Base-by-base conservation (phyloP, 1,139 yeast species). In the Lodderomyces oxycetoniae region DNA sequence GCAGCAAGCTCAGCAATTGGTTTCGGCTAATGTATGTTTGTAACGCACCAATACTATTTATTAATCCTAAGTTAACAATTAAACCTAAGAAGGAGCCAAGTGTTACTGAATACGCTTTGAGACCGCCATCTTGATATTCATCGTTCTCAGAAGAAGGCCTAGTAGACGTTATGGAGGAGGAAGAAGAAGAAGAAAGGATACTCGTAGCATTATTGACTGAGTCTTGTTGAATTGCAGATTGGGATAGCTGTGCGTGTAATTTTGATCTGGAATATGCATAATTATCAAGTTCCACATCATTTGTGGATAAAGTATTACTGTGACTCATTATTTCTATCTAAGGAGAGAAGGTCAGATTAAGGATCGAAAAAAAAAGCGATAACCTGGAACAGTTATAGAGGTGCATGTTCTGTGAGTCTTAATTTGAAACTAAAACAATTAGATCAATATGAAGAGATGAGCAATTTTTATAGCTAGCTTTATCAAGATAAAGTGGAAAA, bases 41-140 rank as follows among this genome's bases (percentile, higher is more conserved):
- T 13, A 79, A 64, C 10, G 78, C 79, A 37, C 87, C 86, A n/a
- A 74, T 65, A 2, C 82, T 60, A 45, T 79, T 79, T 40, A 74
- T 60, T 12, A 79, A 49, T 2, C 88, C 89, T 48, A 82, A 75
- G 5, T 71, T 67, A 6, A 77, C 73, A 4, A 74, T 58, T 24
- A 75, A 59, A 1, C 85, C 79, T 30, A 75, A 54, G 51, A 78
- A 77, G 1, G 82, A 71, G 1, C 88, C 88, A 5, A 79, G 53
- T 1, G 82, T 77, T 0, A 77, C 85, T 4, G 62, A 43, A 67
- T 81, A 77, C 1, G 85, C 84, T 35, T 53, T 47, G 19, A 53
- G 33, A 0, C 85, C 87, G 2, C 86, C 85, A 42, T 81, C 85
- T 0, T 93, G 91, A 45, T 67, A 73, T 20, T 57, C 35, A 5